These are phyloP conservation scores for Nicotiana otophora DNA, from an alignment of 257 asterid species.

Conservation along the genomic window DNA sequence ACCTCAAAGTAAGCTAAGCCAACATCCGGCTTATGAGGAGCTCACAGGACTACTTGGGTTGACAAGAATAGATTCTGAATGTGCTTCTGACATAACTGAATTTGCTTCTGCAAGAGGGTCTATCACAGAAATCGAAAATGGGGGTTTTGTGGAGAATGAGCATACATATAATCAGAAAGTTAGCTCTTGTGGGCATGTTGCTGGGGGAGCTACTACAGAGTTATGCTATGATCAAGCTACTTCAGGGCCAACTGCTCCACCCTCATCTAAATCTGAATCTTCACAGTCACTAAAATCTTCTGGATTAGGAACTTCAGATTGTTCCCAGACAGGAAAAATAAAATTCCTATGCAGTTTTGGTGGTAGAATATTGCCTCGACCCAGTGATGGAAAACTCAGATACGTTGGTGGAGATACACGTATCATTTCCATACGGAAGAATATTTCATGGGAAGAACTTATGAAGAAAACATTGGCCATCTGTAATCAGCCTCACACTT, in stretches of 20 bases:
- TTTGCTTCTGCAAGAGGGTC: conserved; percentile 52
- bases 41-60: conserved; percentile 58
- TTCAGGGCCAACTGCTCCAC: conserved; percentile 22
- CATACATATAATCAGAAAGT: conserved; percentile 18
- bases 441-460: conserved; percentile 45
- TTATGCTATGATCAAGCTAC: conserved; percentile 21
- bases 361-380: conserved; percentile 55
- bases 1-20: conserved; percentile 26
- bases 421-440: conserved; percentile 42
- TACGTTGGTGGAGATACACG: conserved; percentile 67
- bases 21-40: conserved; percentile 49
- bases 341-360: conserved; percentile 64
- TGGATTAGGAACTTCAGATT: conserved; percentile 38
- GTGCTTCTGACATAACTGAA: conserved; percentile 46
- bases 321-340: conserved; percentile 43
- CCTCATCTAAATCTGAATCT: conserved; percentile 36
- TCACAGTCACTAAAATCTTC: conserved; percentile 30
- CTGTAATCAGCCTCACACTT: conserved; percentile 48
- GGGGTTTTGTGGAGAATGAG: conserved; percentile 26
- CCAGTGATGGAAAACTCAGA: conserved; percentile 68
- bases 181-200: conserved; percentile 26
- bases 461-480: conserved; percentile 44
- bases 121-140: conserved; percentile 30
- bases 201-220: conserved; percentile 25
- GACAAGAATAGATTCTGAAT: conserved; percentile 58